A percentile compares a stretch with the other conserved stretches of the same genome.
phyloP scores from a whole-genome alignment of 148 eudicot species.

The Rhododendron ferrugineum region DNA sequence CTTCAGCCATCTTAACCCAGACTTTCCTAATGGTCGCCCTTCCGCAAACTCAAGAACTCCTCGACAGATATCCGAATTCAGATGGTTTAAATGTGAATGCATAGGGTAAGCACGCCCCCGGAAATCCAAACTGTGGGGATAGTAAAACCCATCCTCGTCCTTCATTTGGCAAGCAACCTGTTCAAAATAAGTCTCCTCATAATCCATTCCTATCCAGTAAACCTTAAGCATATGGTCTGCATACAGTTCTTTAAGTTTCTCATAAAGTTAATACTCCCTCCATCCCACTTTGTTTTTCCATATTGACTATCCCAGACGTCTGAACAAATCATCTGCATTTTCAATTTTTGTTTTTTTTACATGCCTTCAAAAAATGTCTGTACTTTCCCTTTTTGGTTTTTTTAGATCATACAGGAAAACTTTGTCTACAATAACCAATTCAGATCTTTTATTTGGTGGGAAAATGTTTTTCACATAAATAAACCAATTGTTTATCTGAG shows the following conservation, averaged over 20 bases:
- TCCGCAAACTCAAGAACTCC: conserved; percentile 90
- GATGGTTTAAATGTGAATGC: conserved; percentile 90
- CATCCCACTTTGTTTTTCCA: background rate
- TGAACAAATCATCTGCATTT: background rate
- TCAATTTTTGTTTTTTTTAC: background rate
- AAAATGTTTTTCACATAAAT: background rate
- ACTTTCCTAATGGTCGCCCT: conserved; percentile 77
- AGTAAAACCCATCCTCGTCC: conserved; percentile 86
- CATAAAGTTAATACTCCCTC: background rate
- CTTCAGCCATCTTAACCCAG: conserved; percentile 79
- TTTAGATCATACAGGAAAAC: background rate
- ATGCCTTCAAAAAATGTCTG: background rate
- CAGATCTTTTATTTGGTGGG: background rate
- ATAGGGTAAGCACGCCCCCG: conserved; percentile 95
- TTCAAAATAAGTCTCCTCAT: conserved; percentile 11
- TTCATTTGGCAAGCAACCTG: conserved; percentile 89
- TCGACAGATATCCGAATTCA: conserved; percentile 86
- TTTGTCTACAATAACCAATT: background rate
- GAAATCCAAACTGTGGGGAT: conserved; percentile 87
- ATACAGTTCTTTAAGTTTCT: conserved; percentile 7
- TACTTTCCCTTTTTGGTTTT: background rate
- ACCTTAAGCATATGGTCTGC: background rate
- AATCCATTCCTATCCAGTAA: conserved; percentile 2
- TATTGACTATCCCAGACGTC: background rate
- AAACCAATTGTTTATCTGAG: background rate